phyloP scores from a whole-genome alignment of 176 grass and related monocot genomes.

The Carex parvula region DNA sequence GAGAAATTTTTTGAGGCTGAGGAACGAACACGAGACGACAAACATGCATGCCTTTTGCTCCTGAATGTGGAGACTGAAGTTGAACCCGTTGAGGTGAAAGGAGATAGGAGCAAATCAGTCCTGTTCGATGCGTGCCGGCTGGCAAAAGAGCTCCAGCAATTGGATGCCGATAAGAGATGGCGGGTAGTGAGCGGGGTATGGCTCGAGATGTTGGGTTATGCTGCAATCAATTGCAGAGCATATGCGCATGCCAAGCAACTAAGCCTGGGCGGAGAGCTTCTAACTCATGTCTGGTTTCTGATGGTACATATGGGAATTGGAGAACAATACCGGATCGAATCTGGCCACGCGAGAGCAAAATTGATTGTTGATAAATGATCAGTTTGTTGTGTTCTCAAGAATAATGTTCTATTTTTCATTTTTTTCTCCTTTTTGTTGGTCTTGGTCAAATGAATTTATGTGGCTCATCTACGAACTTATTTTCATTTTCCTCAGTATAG shows the following conservation, averaged over 20 bases:
- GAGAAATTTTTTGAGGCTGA: conserved; percentile 9
- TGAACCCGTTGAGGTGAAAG: conserved; percentile 32
- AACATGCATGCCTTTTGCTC: conserved; percentile 10
- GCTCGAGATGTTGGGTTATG: conserved; percentile 66
- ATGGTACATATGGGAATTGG: conserved; percentile 44
- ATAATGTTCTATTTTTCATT: not conserved
- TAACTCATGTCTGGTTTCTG: conserved; percentile 54
- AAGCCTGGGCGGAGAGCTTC: conserved; percentile 56
- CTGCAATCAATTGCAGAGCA: conserved; percentile 44
- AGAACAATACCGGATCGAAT: conserved; percentile 38
- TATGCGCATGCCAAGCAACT: conserved; percentile 73
- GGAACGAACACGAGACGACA: not conserved
- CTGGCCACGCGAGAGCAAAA: conserved; percentile 31
- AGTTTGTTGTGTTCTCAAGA: not conserved
- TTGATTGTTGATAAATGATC: conserved; percentile 36
- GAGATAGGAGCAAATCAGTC: conserved; percentile 46
- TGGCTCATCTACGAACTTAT: not conserved
- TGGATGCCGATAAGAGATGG: conserved; percentile 38
- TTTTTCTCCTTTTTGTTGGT: not conserved
- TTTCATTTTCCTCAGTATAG: not conserved
- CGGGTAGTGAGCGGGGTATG: conserved; percentile 41
- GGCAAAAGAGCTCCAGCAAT: not conserved
- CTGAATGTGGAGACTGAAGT: conserved; percentile 42
- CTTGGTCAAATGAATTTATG: not conserved
- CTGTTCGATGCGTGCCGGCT: conserved; percentile 34